phyloP scores from a whole-genome alignment of 1,284 basidiomycete species.

The Phylloboletellus chloephorus region DNA sequence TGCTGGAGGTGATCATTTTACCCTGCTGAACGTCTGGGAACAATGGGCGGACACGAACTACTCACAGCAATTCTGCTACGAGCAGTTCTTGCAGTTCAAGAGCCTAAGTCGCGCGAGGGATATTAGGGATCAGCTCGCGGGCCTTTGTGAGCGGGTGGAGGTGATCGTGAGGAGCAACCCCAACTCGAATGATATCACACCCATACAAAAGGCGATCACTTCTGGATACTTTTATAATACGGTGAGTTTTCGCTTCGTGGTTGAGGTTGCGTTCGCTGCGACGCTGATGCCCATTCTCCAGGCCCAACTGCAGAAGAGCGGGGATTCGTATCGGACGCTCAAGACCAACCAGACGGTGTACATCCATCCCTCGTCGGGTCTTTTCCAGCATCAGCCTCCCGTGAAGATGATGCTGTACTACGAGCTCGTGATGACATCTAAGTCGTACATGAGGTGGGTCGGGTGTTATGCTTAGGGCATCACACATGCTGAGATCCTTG shows the following conservation, averaged over 20 bases:
- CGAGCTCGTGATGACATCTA: constrained; percentile 86
- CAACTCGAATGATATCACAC: constrained; percentile 86
- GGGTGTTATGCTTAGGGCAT: background rate
- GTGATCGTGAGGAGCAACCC: constrained; percentile 84
- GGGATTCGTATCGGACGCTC: constrained; percentile 87
- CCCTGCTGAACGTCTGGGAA: constrained; percentile 94
- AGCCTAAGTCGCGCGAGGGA: constrained; percentile 90
- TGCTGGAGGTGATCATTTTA: constrained; percentile 97
- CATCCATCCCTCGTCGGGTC: constrained; percentile 91
- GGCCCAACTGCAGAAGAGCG: constrained; percentile 86
- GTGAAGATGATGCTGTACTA: constrained; percentile 90
- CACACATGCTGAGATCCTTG: constrained; percentile 1
- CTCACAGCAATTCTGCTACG: constrained; percentile 91
- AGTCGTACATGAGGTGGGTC: constrained; percentile 72
- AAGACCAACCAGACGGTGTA: constrained; percentile 96
- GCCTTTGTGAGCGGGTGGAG: constrained; percentile 94
- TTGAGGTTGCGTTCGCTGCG: background rate
- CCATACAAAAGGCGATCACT: constrained; percentile 92
- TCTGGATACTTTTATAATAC: constrained; percentile 97
- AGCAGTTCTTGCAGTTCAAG: constrained; percentile 98
- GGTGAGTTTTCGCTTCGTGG: constrained; percentile 39
- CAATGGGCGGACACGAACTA: constrained; percentile 98
- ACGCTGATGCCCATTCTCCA: constrained; percentile 28
- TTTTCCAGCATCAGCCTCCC: constrained; percentile 95
- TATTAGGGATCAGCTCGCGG: constrained; percentile 92